phyloP scores from a whole-genome alignment of 1,284 basidiomycete genomes.

The Tilletia caries region DNA sequence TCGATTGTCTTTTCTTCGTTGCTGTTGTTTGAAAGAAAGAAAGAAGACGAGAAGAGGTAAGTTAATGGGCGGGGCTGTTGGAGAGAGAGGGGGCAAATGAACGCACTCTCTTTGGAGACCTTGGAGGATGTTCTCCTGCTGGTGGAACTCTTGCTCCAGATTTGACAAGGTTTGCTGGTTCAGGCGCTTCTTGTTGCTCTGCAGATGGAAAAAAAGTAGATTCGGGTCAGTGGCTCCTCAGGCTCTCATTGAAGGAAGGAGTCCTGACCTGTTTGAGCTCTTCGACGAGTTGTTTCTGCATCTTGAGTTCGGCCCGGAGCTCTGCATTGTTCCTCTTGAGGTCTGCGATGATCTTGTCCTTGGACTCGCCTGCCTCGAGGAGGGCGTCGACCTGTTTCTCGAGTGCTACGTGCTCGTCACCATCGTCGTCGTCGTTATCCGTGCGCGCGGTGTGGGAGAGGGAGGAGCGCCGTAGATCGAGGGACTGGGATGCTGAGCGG shows the following conservation, averaged over 20 bases:
- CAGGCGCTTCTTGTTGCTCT: slow-evolving; percentile 24
- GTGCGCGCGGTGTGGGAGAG: slow-evolving; percentile 16
- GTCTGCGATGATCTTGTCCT: slow-evolving; percentile 31
- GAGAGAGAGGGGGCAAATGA: background rate
- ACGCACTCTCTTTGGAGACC: slow-evolving; percentile 36
- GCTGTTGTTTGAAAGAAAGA: slow-evolving; percentile 7
- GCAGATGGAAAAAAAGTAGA: background rate
- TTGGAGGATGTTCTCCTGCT: slow-evolving; percentile 45
- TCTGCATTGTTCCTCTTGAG: slow-evolving; percentile 27
- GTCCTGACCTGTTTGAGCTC: slow-evolving; percentile 10
- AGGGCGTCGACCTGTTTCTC: slow-evolving; percentile 31
- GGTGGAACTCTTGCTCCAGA: slow-evolving; percentile 41
- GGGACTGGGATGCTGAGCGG: no score
- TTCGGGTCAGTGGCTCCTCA: background rate
- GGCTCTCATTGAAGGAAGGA: background rate
- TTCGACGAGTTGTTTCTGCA: slow-evolving; percentile 25
- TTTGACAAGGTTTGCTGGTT: slow-evolving; percentile 33
- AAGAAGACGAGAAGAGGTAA: background rate
- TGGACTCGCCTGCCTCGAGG: slow-evolving; percentile 30
- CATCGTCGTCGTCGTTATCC: slow-evolving; percentile 25
- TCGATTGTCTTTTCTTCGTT: slow-evolving; percentile 46
- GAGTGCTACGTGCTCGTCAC: slow-evolving; percentile 28
- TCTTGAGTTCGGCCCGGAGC: slow-evolving; percentile 25
- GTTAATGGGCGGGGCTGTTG: background rate
- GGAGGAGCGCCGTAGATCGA: slow-evolving; percentile 10